These are phyloP conservation scores for Chalciporus sp. DNA, from an alignment of 1,284 basidiomycete species.

Conservation along the genomic window DNA sequence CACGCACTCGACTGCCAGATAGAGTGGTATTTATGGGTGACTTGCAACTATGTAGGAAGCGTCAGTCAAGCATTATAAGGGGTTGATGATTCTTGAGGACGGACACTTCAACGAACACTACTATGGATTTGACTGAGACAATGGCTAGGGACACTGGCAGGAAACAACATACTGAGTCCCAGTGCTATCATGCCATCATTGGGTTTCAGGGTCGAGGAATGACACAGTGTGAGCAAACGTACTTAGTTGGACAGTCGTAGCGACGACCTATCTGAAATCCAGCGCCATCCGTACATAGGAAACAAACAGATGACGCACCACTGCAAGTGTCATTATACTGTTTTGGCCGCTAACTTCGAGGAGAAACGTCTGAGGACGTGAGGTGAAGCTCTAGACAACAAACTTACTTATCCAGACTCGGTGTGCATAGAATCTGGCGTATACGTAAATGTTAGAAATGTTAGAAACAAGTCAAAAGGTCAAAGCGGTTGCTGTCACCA, in stretches of 20 bases:
- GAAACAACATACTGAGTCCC: conserved; percentile 7
- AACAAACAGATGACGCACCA: conserved; percentile 13
- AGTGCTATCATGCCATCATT: conserved; percentile 5
- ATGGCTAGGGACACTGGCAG: neutral
- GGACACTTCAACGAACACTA: neutral
- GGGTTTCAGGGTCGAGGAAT: neutral
- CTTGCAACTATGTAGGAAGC: neutral
- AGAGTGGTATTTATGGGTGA: neutral
- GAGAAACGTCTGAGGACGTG: neutral
- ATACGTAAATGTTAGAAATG: no score
- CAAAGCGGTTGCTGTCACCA: neutral
- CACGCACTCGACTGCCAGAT: neutral
- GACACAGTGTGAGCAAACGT: neutral
- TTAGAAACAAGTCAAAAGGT: no score
- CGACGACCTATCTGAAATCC: conserved; percentile 4
- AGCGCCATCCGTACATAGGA: neutral
- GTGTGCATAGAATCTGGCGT: conserved; percentile 15
- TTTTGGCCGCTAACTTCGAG: conserved; percentile 18
- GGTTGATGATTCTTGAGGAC: neutral
- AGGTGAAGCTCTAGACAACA: neutral
- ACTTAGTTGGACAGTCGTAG: conserved; percentile 9
- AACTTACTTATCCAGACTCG: conserved; percentile 27
- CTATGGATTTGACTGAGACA: neutral
- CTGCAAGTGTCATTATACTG: conserved; percentile 9
- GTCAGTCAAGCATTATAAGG: neutral